These are phyloP conservation scores for Aspergillus brunneoviolaceus DNA, from an alignment of 2,329 filamentous ascomycete genomes.

Conservation along the genomic window DNA sequence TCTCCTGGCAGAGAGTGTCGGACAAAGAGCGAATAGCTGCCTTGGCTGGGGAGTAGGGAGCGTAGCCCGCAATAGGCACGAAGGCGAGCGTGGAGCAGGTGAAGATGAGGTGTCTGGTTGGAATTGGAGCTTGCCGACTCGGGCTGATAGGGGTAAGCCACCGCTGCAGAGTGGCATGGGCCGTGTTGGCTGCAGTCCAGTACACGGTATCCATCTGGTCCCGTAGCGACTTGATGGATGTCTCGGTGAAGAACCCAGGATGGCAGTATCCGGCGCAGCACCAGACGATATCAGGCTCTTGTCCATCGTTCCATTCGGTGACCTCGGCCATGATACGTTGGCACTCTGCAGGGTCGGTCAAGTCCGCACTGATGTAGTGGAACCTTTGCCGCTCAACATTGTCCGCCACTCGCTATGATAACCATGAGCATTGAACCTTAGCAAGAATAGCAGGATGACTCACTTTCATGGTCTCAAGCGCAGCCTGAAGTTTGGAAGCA, in stretches of 20 bases:
- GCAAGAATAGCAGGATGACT: conserved; percentile 10
- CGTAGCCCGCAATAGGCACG: conserved; percentile 77
- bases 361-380: conserved; percentile 78
- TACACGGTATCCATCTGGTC: conserved; percentile 91
- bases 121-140: conserved; percentile 33
- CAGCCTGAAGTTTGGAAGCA: conserved; percentile 68
- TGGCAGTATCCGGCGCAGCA: conserved; percentile 75
- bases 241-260: conserved; percentile 76
- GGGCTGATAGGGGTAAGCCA: conserved; percentile 60
- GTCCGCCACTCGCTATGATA: conserved; percentile 61
- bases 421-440: conserved; percentile 7
- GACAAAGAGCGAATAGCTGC: conserved; percentile 78
- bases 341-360: conserved; percentile 69
- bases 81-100: conserved; percentile 77
- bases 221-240: conserved; percentile 64
- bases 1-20: conserved; percentile 80
- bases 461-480: conserved; percentile 66
- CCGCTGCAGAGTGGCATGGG: conserved; percentile 71
- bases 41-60: conserved; percentile 80
- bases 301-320: conserved; percentile 73
- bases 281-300: conserved; percentile 83
- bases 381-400: conserved; percentile 71
- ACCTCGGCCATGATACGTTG: conserved; percentile 68
- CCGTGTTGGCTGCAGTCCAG: conserved; percentile 81
- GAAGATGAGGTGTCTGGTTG: conserved; percentile 75